Evolutionary conservation across 768 basidiomycete species (phyloP).

Genomic region (Tricholoma saponaceum): DNA sequence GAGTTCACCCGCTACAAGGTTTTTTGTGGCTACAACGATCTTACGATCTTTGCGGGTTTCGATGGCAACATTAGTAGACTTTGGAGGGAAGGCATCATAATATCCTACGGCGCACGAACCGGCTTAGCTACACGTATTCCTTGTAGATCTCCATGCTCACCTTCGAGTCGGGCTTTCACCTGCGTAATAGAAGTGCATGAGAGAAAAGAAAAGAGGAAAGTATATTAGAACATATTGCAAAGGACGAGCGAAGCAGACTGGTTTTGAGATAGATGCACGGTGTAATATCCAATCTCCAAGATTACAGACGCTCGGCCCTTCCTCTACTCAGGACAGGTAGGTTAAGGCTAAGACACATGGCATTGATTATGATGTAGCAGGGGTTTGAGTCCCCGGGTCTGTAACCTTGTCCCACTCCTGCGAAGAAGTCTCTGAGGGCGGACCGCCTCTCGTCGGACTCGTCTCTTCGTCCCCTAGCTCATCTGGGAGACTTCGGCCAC

Average conservation of each 20-base stretch:
- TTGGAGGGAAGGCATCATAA: conserved; percentile 73
- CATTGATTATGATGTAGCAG: conserved; percentile 29
- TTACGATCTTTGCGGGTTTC: conserved; percentile 42
- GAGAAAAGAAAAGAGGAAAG: conserved; percentile 31
- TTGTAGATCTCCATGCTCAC: conserved; percentile 44
- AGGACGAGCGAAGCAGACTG: conserved; percentile 6
- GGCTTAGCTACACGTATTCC: conserved; percentile 7
- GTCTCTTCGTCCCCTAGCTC: conserved; percentile 50
- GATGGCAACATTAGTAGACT: conserved; percentile 64
- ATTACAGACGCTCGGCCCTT: conserved; percentile 11
- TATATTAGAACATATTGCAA: conserved; percentile 59
- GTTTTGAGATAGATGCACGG: not conserved
- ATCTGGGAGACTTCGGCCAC: conserved; percentile 22
- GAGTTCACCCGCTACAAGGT: conserved; percentile 64
- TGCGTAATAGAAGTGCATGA: conserved; percentile 26
- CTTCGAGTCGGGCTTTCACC: conserved; percentile 69
- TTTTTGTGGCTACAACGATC: conserved; percentile 59
- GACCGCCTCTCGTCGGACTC: conserved; percentile 59
- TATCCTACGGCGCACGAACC: conserved; percentile 48
- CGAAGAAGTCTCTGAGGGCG: conserved; percentile 83
- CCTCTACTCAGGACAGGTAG: conserved; percentile 11
- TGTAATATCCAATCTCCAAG: conserved; percentile 10
- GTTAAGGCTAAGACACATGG: conserved; percentile 2
- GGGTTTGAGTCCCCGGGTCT: conserved; percentile 60
- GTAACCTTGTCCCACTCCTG: conserved; percentile 90